phyloP scores from a whole-genome alignment of 2,329 filamentous ascomycete genomes.

The Pseudogymnoascus sp. region DNA sequence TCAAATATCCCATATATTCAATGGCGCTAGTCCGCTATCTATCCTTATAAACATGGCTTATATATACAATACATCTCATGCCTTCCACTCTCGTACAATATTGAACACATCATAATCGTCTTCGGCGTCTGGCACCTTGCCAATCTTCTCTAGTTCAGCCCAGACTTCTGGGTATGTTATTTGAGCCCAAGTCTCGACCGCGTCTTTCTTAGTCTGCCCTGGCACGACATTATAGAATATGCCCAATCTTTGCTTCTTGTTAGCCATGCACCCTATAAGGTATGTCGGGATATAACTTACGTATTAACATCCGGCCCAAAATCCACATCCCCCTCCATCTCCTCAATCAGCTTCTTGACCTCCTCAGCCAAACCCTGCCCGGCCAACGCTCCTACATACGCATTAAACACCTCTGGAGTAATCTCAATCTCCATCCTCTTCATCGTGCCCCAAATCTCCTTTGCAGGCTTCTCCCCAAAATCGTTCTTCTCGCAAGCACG shows the following conservation, averaged over 20 bases:
- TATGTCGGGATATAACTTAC: constrained; percentile 43
- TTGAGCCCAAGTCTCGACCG: constrained; percentile 68
- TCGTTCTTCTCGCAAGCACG: constrained; percentile 61
- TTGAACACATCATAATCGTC: constrained; percentile 24
- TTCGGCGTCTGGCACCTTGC: constrained; percentile 18
- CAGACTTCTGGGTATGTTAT: constrained; percentile 60
- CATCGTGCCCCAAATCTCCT: constrained; percentile 63
- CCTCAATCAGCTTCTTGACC: constrained; percentile 55
- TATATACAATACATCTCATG: constrained; percentile 10
- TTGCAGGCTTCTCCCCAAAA: constrained; percentile 50
- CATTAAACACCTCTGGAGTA: constrained; percentile 62
- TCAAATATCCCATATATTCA: constrained; percentile 1
- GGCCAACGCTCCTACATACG: constrained; percentile 69
- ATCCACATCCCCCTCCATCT: constrained; percentile 59
- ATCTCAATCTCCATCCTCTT: constrained; percentile 70
- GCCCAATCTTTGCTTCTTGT: constrained; percentile 48
- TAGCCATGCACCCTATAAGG: not conserved
- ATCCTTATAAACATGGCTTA: not conserved
- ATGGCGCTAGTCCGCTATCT: not conserved
- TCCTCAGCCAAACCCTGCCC: constrained; percentile 64
- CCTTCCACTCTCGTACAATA: constrained; percentile 16
- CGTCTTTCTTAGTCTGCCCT: constrained; percentile 54
- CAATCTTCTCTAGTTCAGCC: constrained; percentile 44
- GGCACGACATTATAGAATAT: constrained; percentile 68
- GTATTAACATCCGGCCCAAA: constrained; percentile 59